Evolutionary conservation across 176 grass and related monocot species (phyloP), one percentile per base, ranked within the genome.

Genomic region (Raddia guianensis): DNA sequence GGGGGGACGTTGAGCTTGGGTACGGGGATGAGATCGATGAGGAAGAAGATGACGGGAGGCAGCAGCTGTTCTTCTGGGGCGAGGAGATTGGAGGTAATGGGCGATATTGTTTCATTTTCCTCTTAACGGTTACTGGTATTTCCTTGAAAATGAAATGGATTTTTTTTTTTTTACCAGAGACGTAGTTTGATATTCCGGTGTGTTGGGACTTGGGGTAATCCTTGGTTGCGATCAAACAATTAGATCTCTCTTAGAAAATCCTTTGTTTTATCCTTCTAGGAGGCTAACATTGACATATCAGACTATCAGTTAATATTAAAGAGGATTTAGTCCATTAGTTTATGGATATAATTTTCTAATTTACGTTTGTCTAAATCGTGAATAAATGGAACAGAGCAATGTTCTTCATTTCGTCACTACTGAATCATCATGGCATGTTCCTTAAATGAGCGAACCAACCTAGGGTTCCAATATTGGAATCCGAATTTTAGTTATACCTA

Each of bases 11-110:
- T n/a, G 92, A 94, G 73, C 86, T 91, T 40, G 92, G 92, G 2
- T 94, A 94, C 27, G 92, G 84, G 9, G 92, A 94, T 57, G 92
- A 91, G 77, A 79, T 91, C 19, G 92, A 94, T 51, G 92, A 91
- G 59, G 92, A 94, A 63, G 89, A 94, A 12, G 92, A 94, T 18
- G 92, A 94, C 45, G 86, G 83, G 20, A 81, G 65, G 80, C 89
- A 89, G 72, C 87, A 89, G 49, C 56, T 91, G 43, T 79, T 94
- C 47, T 90, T 90, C 84, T 94, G 92, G 92, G 89, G 84, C 33
- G 86, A 77, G 72, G 69, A 81, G 51, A 89, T 91, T 19, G 83
- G 92, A 94, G 92, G 92, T 91, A 82, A 82, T 84, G 46, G 53
- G 45, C 77, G 49, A 76, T 63, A 42, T 70, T 86, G 14, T 49